These are phyloP conservation scores for Microbotryum silenes-acaulis DNA, from an alignment of 1,284 basidiomycete genomes.

Conservation along the genomic window DNA sequence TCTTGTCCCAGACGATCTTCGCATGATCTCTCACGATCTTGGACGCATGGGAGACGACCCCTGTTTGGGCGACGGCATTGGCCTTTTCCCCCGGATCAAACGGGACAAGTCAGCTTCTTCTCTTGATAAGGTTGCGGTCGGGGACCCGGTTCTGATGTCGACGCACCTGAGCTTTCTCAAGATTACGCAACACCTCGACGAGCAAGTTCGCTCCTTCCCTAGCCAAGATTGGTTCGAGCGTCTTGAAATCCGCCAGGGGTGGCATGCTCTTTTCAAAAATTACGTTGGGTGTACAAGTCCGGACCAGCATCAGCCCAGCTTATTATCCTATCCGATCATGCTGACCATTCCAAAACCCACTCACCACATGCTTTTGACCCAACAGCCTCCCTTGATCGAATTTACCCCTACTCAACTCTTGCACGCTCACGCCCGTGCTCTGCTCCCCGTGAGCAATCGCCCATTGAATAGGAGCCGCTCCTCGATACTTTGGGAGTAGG, in stretches of 20 bases:
- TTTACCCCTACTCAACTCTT: constrained; percentile 40
- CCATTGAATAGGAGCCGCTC: constrained; percentile 87
- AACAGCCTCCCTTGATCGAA: constrained; percentile 46
- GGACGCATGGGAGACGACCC: constrained; percentile 51
- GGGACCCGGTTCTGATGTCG: background rate
- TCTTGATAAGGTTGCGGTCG: background rate
- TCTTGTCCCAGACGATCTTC: constrained; percentile 51
- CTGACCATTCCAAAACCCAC: constrained; percentile 13
- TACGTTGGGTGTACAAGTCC: background rate
- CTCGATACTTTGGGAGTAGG: constrained; percentile 76
- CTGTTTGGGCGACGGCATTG: constrained; percentile 46
- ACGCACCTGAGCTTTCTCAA: constrained; percentile 52
- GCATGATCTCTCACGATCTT: constrained; percentile 55
- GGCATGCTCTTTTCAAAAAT: constrained; percentile 44
- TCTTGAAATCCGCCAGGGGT: constrained; percentile 50
- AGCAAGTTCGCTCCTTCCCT: constrained; percentile 61
- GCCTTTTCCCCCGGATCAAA: constrained; percentile 41
- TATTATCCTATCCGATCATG: background rate
- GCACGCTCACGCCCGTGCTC: constrained; percentile 62
- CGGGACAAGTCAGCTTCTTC: background rate
- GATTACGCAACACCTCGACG: constrained; percentile 58
- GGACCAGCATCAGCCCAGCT: background rate
- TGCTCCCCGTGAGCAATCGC: constrained; percentile 57
- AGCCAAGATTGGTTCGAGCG: constrained; percentile 57
- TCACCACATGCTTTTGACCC: constrained; percentile 38